Base-by-base conservation (phyloP, 768 basidiomycete species). In the Chalciporus sphaerocephalus region DNA sequence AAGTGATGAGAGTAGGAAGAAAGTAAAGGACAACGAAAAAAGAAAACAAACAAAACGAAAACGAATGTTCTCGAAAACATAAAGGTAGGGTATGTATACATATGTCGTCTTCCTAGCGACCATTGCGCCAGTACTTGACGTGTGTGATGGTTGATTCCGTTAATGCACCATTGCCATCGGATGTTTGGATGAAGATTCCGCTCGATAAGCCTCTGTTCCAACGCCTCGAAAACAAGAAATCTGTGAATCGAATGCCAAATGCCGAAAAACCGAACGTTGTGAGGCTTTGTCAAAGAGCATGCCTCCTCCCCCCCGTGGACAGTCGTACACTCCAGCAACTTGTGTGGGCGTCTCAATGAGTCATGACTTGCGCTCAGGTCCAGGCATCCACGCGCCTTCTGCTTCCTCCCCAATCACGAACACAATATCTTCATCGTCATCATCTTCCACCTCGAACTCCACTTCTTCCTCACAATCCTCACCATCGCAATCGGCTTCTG, bases 361-460 rank as follows among this genome's bases (percentile, higher is more conserved):
- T 58, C 49, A 55, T 32, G 47, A 50, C 45, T 52, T 61, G 51
- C 65, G 65, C 49, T 69, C 61, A 36, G 64, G 59, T 25, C 56
- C 59, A 36, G 65, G 57, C 52, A 64, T 66, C 68, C 67, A 70
- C 3, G 60, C 56, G 27, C 53, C 66, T 40, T 68, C 69, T n/a
- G 67, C 67, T 46, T 73, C 73, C 47, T 71, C 61, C 33, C 76
- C 78, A 60, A 86, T 75, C 30, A 86, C 83, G 52, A 86, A 82
- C n/a, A 77, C 83, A n/a, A 86, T 75, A 32, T 85, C 83, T 24
- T 85, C 84, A n/a, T 85, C 84, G 2, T 82, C 82, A 3, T 84
- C 83, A 9, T 84, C 80, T 3, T 81, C 76, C 11, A 66, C 71
- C 15, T 32, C 30, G 9, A 32, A 32, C 30, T 32, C 30, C 15